Percentiles rank a stretch among this genome's conserved stretches.
Conservation (phyloP, 2,329 filamentous ascomycete species). For the Ascochyta pisi region DNA sequence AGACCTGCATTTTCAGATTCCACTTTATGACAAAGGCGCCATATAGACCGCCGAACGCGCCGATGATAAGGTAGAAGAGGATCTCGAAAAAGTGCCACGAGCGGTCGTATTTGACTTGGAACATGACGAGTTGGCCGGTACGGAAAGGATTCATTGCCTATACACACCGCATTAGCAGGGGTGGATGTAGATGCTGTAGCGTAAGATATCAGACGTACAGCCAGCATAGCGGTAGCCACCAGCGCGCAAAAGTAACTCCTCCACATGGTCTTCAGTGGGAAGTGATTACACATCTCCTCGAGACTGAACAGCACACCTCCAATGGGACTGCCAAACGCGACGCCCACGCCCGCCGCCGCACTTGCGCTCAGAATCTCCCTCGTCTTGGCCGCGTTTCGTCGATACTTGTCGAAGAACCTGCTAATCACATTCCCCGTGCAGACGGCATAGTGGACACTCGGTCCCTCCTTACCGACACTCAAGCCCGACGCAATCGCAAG, state of each 20-base stretch:
- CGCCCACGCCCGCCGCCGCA: conserved; percentile 91
- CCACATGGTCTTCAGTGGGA: conserved; percentile 97
- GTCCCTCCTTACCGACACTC: conserved; percentile 95
- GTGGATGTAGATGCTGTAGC: no score
- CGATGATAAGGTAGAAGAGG: conserved; percentile 88
- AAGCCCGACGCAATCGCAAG: conserved; percentile 92
- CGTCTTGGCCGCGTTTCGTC: conserved; percentile 89
- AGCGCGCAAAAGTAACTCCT: conserved; percentile 97
- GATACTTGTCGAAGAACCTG: conserved; percentile 89
- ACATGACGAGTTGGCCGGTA: conserved; percentile 98
- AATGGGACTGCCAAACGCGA: conserved; percentile 97
- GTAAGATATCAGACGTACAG: conserved; percentile 55
- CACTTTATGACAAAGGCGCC: conserved; percentile 98
- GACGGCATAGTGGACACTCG: conserved; percentile 98
- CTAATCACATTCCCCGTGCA: conserved; percentile 98
- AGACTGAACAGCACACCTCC: conserved; percentile 95
- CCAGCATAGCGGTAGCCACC: conserved; percentile 89
- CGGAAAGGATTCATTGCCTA: conserved; percentile 95
- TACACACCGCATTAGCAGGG: background rate
- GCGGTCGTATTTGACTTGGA: conserved; percentile 93
- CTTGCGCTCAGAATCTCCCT: conserved; percentile 94
- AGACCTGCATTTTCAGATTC: conserved; percentile 89
- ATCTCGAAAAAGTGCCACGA: conserved; percentile 98
- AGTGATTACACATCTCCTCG: conserved; percentile 97
- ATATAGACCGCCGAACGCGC: conserved; percentile 92